These are phyloP conservation scores for Bruguiera parviflora DNA, from an alignment of 345 rosid genomes.

Conservation along the genomic window DNA sequence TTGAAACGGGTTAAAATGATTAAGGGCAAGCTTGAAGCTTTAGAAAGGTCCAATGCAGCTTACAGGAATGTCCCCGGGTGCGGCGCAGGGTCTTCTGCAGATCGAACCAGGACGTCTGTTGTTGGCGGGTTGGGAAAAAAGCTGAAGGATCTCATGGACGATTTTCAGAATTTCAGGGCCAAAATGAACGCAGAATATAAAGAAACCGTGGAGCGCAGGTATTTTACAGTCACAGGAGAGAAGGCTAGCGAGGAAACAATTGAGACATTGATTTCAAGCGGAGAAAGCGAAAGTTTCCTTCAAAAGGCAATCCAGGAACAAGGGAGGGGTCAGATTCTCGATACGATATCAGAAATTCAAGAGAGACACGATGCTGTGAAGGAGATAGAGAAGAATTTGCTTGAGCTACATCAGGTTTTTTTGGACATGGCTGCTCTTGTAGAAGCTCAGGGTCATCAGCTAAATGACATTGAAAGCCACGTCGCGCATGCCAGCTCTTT, in stretches of 20 bases:
- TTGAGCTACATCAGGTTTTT: slow-evolving; percentile 83
- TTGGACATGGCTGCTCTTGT: slow-evolving; percentile 84
- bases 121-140: slow-evolving; percentile 73
- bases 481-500: slow-evolving; percentile 79
- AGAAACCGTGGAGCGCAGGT: slow-evolving; percentile 76
- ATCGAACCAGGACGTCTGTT: slow-evolving; percentile 73
- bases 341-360: slow-evolving; percentile 78
- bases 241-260: slow-evolving; percentile 67
- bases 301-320: slow-evolving; percentile 87
- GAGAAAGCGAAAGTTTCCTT: slow-evolving; percentile 78
- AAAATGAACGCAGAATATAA: slow-evolving; percentile 59
- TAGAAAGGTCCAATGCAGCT: slow-evolving; percentile 61
- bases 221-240: slow-evolving; percentile 71
- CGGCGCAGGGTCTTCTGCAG: slow-evolving; percentile 77
- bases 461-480: slow-evolving; percentile 78
- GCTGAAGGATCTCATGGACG: slow-evolving; percentile 69
- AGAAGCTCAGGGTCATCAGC: slow-evolving; percentile 86
- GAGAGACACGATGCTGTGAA: slow-evolving; percentile 80
- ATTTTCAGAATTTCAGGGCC: slow-evolving; percentile 57
- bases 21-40: slow-evolving; percentile 65
- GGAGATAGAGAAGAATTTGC: slow-evolving; percentile 79
- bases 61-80: slow-evolving; percentile 56
- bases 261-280: slow-evolving; percentile 69
- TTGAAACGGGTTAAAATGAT: slow-evolving; percentile 60
- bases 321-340: slow-evolving; percentile 79